These are phyloP conservation scores for Pythium aquatile DNA, from an alignment of 352 stramenopile species.

Conservation along the genomic window DNA sequence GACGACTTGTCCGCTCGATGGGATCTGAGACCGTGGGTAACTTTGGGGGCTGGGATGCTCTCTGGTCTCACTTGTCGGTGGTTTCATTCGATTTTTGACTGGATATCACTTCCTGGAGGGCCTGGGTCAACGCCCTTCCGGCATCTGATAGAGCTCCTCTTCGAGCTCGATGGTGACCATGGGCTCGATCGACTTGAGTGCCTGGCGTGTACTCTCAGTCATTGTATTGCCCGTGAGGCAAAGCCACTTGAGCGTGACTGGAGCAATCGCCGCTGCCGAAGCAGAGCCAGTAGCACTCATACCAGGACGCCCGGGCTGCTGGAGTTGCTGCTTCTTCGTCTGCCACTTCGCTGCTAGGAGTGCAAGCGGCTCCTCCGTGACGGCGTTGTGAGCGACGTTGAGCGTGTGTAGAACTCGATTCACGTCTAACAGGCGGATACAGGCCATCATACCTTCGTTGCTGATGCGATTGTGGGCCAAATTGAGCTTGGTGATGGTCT, in stretches of 20 bases:
- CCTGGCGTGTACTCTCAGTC: slow-evolving; percentile 45
- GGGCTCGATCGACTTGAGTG: slow-evolving; percentile 31
- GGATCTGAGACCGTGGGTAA: slow-evolving; percentile 5
- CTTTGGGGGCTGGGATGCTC: not conserved
- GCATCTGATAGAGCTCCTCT: slow-evolving; percentile 32
- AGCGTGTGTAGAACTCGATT: slow-evolving; percentile 65
- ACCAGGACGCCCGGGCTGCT: not conserved
- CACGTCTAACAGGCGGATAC: slow-evolving; percentile 47
- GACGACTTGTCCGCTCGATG: not conserved
- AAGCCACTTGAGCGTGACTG: slow-evolving; percentile 41
- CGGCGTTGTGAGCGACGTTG: slow-evolving; percentile 67
- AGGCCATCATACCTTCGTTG: slow-evolving; percentile 70
- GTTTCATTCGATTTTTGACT: slow-evolving; percentile 1
- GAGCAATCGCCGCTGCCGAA: slow-evolving; percentile 7
- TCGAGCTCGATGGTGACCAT: slow-evolving; percentile 48
- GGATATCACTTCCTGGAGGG: slow-evolving; percentile 17
- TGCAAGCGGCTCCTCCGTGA: slow-evolving; percentile 71
- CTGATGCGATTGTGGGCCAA: slow-evolving; percentile 68
- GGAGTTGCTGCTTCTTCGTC: slow-evolving; percentile 8
- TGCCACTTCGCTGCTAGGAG: slow-evolving; percentile 39
- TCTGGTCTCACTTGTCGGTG: not conserved
- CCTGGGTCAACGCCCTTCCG: not conserved
- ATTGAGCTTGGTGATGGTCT: slow-evolving; percentile 42
- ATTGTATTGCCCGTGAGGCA: slow-evolving; percentile 62
- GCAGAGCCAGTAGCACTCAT: not conserved